Base-by-base conservation (phyloP, 1,139 yeast genomes). In the Diutina rugosa region DNA sequence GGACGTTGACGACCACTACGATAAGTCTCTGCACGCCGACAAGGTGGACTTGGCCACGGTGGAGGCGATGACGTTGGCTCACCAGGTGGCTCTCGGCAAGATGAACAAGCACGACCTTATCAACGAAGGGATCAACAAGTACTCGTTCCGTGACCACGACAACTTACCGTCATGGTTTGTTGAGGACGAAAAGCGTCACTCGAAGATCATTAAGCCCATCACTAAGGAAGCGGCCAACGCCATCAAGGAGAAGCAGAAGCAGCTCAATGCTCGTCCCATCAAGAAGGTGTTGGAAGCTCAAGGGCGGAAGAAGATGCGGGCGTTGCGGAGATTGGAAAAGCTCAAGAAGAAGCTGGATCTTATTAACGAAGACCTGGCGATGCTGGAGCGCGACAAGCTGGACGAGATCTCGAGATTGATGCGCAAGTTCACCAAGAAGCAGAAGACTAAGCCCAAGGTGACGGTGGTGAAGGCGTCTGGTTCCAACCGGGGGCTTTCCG, bases 21-120 rank as follows among this genome's bases (percentile, higher is more conserved):
- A 12, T 2, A 28, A 52, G 41, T 21, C n/a, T 21, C 35, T 44
- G 48, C 47, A 52, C 45, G 7, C 21, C 21, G 41, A 44, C 12
- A 44, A 54, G 49, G 46, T 32, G 2, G 44, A 46, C 28, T 32
- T 54, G 29, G 56, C 52, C 47, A 90, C 97, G 1, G 96, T 88
- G 0, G 96, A 90, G 69, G 97, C 97, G 6, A 95, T 95, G 99
- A 93, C 99, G 0, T 76, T 93, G 65, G 99, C 99, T 0, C 99
- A 95, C 67, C 91, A 93, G 70, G 78, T 95, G 55, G 99, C 99
- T 0, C 72, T 90, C 44, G 97, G 97, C 3, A 90, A 88, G 64
- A 87, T 78, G 73, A 81, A 84, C 56, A 90, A 86, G 69, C 85
- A 88, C 64, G 96, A 91, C 64, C 75, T 93, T 59, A 76, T 89